Evolutionary conservation across 306 rosid genomes (phyloP), one percentile per base, ranked within the genome.

Genomic region (Boehmeria nivea): DNA sequence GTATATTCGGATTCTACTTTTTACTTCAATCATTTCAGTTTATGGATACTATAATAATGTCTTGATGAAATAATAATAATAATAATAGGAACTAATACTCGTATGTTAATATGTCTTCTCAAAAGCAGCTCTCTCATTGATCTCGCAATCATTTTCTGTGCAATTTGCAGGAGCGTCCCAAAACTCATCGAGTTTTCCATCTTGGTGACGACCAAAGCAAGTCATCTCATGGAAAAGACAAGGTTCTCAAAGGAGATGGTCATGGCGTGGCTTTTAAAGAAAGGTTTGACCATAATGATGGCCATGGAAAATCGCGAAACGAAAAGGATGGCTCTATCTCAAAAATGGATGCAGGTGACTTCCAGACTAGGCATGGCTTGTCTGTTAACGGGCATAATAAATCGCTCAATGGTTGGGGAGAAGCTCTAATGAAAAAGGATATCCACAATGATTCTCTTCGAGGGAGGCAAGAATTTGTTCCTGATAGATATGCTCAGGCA

Each of bases 111-210:
- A 52, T 39, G 43, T 45, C 19, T 36, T 31, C 40, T 53, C 18
- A 54, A 54, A n/a, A 11, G 8, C 45, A 2, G 16, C 7, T 57
- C 42, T 7, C 34, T 37, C 17, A 31, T 36, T 17, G 12, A 52
- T 12, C 34, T 52, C 57, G 25, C 57, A 23, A 23, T 15, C 23
- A 28, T 52, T 52, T 52, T 46, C 26, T 61, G 2, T 75, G 71
- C 38, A 51, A 55, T 51, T 70, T 84, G 82, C 93, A 91, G 98
- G 87, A 67, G 58, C 51, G 22, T 57, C 73, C 70, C 49, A 80
- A 66, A 64, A 63, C 57, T 60, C 55, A 28, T 19, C 70, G 81
- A 51, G 31, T 59, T 73, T 48, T 60, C 56, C 65, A 33, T 60
- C 42, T 34, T 21, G 21, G 52, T 52, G 80, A 60, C 36, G 39